phyloP scores from a whole-genome alignment of 1,284 basidiomycete genomes.

The Pascua guehoae region DNA sequence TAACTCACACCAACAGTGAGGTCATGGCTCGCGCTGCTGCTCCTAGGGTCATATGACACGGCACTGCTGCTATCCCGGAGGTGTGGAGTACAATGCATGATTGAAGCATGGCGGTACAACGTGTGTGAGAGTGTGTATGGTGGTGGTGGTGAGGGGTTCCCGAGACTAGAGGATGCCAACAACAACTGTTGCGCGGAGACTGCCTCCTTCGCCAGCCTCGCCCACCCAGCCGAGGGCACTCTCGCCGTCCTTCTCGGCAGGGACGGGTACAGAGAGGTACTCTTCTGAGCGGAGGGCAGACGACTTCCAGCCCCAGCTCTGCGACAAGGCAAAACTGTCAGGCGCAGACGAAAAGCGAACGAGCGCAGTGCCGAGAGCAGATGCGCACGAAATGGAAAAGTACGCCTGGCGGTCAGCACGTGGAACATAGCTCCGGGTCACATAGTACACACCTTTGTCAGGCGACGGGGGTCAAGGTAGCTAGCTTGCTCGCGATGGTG shows the following conservation, averaged over 20 bases:
- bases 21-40: no score
- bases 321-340: slow-evolving; percentile 70
- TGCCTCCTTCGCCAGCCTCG: slow-evolving; percentile 54
- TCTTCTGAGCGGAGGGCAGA: slow-evolving; percentile 46
- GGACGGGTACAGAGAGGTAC: slow-evolving; percentile 35
- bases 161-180: slow-evolving; percentile 61
- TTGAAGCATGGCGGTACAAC: no score
- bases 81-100: no score
- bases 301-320: slow-evolving; percentile 56
- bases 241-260: slow-evolving; percentile 55
- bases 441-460: slow-evolving; percentile 38
- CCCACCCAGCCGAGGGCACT: slow-evolving; percentile 52
- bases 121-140: not conserved
- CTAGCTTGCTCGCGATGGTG: slow-evolving; percentile 4
- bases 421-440: not conserved
- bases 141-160: not conserved
- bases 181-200: slow-evolving; percentile 68
- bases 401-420: slow-evolving; percentile 51
- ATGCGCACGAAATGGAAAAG: slow-evolving; percentile 78
- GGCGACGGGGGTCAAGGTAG: slow-evolving; percentile 48
- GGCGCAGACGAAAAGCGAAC: slow-evolving; percentile 78
- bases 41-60: no score
- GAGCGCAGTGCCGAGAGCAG: slow-evolving; percentile 72
- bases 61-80: no score
- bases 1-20: no score